These are phyloP conservation scores for Mycena venus DNA, from an alignment of 768 basidiomycete species.

Conservation along the genomic window DNA sequence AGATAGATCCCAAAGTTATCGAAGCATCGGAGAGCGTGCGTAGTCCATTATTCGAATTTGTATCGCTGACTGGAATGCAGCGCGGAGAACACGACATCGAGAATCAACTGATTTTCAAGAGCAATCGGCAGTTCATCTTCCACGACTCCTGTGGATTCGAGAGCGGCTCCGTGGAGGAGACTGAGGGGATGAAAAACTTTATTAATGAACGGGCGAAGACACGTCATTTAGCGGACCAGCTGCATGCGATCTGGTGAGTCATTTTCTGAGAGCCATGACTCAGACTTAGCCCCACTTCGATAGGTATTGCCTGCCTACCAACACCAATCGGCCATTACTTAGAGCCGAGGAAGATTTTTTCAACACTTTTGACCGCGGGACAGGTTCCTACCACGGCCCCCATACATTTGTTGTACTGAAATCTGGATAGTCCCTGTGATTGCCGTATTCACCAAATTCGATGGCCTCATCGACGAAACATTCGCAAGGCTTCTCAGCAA, in stretches of 20 bases:
- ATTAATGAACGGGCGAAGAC: constrained; percentile 38
- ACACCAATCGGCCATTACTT: constrained; percentile 43
- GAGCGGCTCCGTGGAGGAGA: constrained; percentile 45
- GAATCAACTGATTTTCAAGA: constrained; percentile 34
- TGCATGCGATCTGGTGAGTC: constrained; percentile 56
- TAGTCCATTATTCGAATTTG: neutral
- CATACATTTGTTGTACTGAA: no score
- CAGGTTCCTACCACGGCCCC: constrained; percentile 35
- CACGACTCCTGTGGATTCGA: constrained; percentile 45
- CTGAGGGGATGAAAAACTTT: constrained; percentile 46
- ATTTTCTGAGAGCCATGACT: neutral
- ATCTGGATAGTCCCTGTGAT: constrained; percentile 60
- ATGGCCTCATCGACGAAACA: constrained; percentile 42
- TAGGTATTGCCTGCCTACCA: constrained; percentile 55
- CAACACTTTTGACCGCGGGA: constrained; percentile 35
- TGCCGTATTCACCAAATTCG: constrained; percentile 54
- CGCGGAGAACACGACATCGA: constrained; percentile 39
- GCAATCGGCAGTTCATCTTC: constrained; percentile 40
- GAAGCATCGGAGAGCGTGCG: neutral
- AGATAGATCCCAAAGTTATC: neutral
- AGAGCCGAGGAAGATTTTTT: constrained; percentile 48
- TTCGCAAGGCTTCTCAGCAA: constrained; percentile 29
- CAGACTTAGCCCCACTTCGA: neutral
- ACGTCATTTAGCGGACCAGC: constrained; percentile 35
- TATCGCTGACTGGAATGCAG: constrained; percentile 20